Conservation (phyloP, 2,329 filamentous ascomycete genomes). For the Calonectria crousiana region DNA sequence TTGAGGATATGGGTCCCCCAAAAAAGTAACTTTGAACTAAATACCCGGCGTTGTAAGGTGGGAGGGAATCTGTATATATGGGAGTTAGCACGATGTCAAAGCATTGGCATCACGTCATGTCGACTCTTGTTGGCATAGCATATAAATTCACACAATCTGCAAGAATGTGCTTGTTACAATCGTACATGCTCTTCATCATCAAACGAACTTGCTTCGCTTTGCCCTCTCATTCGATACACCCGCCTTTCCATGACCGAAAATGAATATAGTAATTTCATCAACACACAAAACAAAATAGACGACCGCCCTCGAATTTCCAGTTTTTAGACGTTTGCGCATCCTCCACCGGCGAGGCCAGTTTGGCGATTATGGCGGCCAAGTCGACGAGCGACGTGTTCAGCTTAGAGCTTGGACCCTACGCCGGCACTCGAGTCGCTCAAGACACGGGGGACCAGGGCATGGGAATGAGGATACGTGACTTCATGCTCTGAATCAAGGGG, state of each 20-base stretch:
- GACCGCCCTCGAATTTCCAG: background rate
- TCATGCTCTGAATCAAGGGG: conserved; percentile 95
- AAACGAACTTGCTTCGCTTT: conserved; percentile 39
- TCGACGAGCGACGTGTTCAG: background rate
- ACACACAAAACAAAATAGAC: background rate
- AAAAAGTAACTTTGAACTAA: conserved; percentile 36
- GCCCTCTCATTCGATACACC: conserved; percentile 28
- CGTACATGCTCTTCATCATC: conserved; percentile 43
- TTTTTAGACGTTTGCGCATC: background rate
- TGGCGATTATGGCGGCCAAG: background rate
- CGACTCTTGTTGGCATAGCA: conserved; percentile 3
- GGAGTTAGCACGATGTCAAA: conserved; percentile 12
- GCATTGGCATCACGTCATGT: background rate
- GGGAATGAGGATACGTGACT: conserved; percentile 90
- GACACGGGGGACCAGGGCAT: conserved; percentile 97
- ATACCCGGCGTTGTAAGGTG: conserved; percentile 38
- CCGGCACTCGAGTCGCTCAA: conserved; percentile 55
- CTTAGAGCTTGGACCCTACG: background rate
- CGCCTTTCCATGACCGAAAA: conserved; percentile 28
- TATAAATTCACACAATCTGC: conserved; percentile 34
- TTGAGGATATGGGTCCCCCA: conserved; percentile 28
- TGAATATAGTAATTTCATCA: conserved; percentile 28
- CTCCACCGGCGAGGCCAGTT: background rate
- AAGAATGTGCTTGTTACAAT: conserved; percentile 39
- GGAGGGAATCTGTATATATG: conserved; percentile 8